Percentiles rank a stretch among this genome's conserved stretches.
These are phyloP conservation scores for Cladorrhinum samala DNA, from an alignment of 495 filamentous ascomycete genomes.

Conservation along the genomic window DNA sequence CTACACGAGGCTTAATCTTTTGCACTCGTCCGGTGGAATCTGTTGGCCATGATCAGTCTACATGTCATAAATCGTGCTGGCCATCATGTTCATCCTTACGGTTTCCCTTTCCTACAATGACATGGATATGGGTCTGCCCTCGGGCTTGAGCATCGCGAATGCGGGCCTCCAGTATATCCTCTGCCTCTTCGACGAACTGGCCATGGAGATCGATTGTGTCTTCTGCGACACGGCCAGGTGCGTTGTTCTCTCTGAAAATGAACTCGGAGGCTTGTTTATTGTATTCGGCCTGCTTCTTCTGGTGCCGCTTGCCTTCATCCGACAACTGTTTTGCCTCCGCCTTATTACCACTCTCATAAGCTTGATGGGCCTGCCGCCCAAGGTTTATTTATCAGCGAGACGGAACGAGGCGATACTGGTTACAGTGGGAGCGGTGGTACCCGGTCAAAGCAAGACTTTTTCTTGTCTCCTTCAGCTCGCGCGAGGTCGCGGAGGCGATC, in stretches of 20 bases:
- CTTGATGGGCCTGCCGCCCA: conserved; percentile 57
- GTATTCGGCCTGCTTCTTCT: conserved; percentile 67
- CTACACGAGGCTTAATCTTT: conserved; percentile 88
- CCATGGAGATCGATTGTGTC: conserved; percentile 95
- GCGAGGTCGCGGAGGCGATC: conserved; percentile 84
- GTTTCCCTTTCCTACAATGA: conserved; percentile 91
- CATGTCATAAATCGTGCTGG: too few relatives aligned
- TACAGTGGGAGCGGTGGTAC: conserved; percentile 34
- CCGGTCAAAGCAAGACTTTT: conserved; percentile 64
- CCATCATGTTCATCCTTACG: conserved; percentile 22
- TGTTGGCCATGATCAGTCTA: neutral
- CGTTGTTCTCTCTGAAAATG: conserved; percentile 93
- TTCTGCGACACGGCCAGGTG: conserved; percentile 55
- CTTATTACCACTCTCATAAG: conserved; percentile 74
- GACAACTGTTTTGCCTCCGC: conserved; percentile 72
- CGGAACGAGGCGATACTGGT: too few relatives aligned
- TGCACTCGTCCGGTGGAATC: conserved; percentile 68
- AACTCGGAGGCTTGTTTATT: conserved; percentile 86
- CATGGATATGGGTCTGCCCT: conserved; percentile 64
- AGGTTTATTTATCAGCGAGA: conserved; percentile 1
- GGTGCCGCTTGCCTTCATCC: conserved; percentile 79
- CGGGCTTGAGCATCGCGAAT: conserved; percentile 65
- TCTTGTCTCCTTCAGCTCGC: conserved; percentile 67
- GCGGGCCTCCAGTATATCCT: conserved; percentile 76
- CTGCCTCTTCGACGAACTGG: conserved; percentile 88